Conservation (phyloP, 768 basidiomycete species). For the Mycena olivaceomarginata region DNA sequence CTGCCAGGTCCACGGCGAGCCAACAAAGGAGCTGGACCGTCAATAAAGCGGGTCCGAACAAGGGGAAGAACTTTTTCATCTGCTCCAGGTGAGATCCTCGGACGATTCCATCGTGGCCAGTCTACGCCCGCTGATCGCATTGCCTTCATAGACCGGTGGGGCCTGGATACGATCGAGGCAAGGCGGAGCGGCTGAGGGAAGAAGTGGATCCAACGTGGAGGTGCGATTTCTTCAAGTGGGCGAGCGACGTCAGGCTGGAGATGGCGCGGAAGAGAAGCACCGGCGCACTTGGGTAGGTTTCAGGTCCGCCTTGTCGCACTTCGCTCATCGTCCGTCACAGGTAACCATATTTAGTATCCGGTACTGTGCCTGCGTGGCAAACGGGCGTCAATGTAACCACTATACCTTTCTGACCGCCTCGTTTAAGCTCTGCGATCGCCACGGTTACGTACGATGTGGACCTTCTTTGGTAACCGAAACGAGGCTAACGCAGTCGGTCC, state of each 20-base stretch:
- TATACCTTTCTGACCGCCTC: neutral
- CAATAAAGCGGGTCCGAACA: slow-evolving; percentile 91
- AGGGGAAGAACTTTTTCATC: slow-evolving; percentile 89
- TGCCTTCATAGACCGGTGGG: slow-evolving; percentile 83
- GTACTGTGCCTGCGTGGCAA: neutral
- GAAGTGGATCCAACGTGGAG: slow-evolving; percentile 86
- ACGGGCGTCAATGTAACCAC: neutral
- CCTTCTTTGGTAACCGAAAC: neutral
- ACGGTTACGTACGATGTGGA: slow-evolving; percentile 25
- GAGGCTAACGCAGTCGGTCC: neutral
- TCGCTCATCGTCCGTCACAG: slow-evolving; percentile 12
- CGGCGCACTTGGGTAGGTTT: slow-evolving; percentile 19
- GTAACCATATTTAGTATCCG: neutral
- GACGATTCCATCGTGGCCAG: neutral
- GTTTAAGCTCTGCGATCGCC: slow-evolving; percentile 22
- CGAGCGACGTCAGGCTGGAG: slow-evolving; percentile 79
- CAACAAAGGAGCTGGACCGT: slow-evolving; percentile 86
- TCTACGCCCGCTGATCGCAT: slow-evolving; percentile 27
- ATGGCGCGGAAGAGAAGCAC: slow-evolving; percentile 54
- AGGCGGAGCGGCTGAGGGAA: slow-evolving; percentile 78
- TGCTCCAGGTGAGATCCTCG: slow-evolving; percentile 80
- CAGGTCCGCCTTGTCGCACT: neutral
- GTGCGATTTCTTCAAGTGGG: slow-evolving; percentile 93
- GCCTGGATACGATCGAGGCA: slow-evolving; percentile 91
- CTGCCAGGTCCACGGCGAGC: slow-evolving; percentile 86